Base-by-base conservation (phyloP, 1,284 basidiomycete genomes). In the Cryptococcus amylolentus region DNA sequence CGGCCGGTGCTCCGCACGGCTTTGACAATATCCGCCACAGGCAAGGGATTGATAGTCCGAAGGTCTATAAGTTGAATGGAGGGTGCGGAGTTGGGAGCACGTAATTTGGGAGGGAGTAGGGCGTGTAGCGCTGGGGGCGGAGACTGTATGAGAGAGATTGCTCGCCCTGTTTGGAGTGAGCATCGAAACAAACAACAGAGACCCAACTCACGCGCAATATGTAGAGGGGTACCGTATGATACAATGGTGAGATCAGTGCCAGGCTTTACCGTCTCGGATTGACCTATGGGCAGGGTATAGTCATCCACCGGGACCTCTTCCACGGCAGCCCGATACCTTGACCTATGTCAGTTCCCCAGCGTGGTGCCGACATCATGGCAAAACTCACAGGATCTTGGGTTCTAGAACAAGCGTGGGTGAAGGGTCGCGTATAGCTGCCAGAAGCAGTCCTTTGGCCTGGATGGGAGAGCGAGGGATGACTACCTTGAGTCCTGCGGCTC, bases 331-430 rank as follows among this genome's bases (percentile, higher is more conserved):
- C 70, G 63, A 55, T 72, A 72, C 67, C 67, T 49, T 14, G 12
- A 14, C 44, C 44, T 63, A 62, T 37, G 2, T 23, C 38, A 45
- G 10, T 13, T 39, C 9, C 26, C 16, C 14, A 5, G 14, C 7
- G 9, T 9, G 13, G 8, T 40, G 16, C 7, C 12, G 31, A 37
- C 16, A 16, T 8, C 37, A 6, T 6, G 23, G 23, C 23, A 23
- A 23, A 8, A 66, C 66, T 55, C 51, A 70, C 55, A 76, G 49
- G 14, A 77, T 73, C 68, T 97, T 97, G 10, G 93, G 93, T 76
- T 97, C 93, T 82, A 97, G 88, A 75, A 97, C 92, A 49, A 97
- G 84, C 6, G 92, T 88, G 0, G 94, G 94, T 68, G 95, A 94
- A 0, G 90, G 89, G 70, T 96, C 92, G 45, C 91, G 84, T 56